A percentile compares a stretch with the other conserved stretches of the same genome.
Conservation (phyloP, 495 filamentous ascomycete species). For the Hypoxylon subgilvum region DNA sequence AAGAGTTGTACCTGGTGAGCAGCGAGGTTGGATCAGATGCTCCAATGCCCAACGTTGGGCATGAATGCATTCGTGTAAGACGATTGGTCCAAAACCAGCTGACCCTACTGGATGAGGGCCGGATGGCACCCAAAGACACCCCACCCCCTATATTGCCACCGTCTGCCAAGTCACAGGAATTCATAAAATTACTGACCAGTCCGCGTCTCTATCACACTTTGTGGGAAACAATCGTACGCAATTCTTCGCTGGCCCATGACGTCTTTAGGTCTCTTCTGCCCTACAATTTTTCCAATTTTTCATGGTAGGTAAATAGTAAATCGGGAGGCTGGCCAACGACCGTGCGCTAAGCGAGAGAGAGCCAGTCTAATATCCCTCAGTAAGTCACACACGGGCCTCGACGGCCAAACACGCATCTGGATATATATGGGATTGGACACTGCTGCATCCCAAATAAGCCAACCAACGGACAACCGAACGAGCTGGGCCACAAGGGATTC, state of each 20-base stretch:
- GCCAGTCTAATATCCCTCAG: constrained; percentile 13
- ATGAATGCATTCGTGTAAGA: constrained; percentile 34
- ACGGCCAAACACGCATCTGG: constrained; percentile 4
- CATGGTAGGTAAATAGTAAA: too few relatives aligned
- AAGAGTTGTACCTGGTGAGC: constrained; percentile 34
- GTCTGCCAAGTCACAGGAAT: constrained; percentile 34
- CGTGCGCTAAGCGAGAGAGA: constrained; percentile 29
- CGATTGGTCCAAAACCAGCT: constrained; percentile 26
- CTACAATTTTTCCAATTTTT: constrained; percentile 19
- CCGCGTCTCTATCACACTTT: constrained; percentile 25
- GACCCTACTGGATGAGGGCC: too few relatives aligned
- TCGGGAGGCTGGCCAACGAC: constrained; percentile 11
- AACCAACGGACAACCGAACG: constrained; percentile 14
- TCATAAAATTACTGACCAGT: constrained; percentile 33
- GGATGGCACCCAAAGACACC: too few relatives aligned
- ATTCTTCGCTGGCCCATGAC: constrained; percentile 36
- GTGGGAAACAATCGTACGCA: constrained; percentile 16
- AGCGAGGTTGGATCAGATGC: constrained; percentile 31
- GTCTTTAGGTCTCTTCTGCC: constrained; percentile 37
- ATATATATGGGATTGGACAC: constrained; percentile 33
- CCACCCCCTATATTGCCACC: constrained; percentile 27
- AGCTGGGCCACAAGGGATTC: constrained; percentile 8
- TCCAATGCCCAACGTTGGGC: constrained; percentile 27
- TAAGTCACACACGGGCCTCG: constrained; percentile 6
- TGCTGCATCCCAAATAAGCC: constrained; percentile 21